These are phyloP conservation scores for Zanthoxylum bungeanum DNA, from an alignment of 345 rosid genomes.

Conservation along the genomic window DNA sequence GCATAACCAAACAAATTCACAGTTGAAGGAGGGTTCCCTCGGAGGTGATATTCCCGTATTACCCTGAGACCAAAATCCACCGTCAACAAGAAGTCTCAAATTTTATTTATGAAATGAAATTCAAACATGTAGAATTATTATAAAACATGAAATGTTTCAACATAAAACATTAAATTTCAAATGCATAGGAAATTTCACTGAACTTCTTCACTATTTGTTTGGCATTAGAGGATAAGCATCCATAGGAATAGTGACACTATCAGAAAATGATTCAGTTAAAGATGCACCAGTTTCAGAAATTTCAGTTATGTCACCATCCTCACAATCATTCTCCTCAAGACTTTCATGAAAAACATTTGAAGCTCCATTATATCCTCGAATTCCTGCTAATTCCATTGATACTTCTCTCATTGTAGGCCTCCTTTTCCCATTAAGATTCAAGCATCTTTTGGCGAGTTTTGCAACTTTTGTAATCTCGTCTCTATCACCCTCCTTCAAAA, in stretches of 20 bases:
- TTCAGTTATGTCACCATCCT: neutral
- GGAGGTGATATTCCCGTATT: no score
- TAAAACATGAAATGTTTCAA: no score
- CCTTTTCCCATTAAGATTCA: neutral
- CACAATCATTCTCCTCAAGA: neutral
- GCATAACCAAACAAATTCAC: no score
- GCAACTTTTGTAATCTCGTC: slow-evolving; percentile 1
- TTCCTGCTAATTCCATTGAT: slow-evolving; percentile 12
- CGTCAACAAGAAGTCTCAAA: no score
- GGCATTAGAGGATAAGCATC: neutral
- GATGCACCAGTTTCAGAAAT: neutral
- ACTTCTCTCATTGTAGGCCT: slow-evolving; percentile 18
- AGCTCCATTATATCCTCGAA: neutral
- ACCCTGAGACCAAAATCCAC: no score
- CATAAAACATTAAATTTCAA: neutral
- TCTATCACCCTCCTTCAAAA: slow-evolving; percentile 3
- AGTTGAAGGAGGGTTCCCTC: no score
- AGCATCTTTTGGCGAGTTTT: no score
- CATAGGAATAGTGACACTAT: neutral
- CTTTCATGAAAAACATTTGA: neutral
- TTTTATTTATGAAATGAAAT: neutral
- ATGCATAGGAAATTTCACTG: neutral
- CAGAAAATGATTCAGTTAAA: neutral
- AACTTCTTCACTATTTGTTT: neutral
- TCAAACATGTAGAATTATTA: neutral